Evolutionary conservation across 768 basidiomycete species (phyloP).

Genomic region (Coprinopsis cinerea): DNA sequence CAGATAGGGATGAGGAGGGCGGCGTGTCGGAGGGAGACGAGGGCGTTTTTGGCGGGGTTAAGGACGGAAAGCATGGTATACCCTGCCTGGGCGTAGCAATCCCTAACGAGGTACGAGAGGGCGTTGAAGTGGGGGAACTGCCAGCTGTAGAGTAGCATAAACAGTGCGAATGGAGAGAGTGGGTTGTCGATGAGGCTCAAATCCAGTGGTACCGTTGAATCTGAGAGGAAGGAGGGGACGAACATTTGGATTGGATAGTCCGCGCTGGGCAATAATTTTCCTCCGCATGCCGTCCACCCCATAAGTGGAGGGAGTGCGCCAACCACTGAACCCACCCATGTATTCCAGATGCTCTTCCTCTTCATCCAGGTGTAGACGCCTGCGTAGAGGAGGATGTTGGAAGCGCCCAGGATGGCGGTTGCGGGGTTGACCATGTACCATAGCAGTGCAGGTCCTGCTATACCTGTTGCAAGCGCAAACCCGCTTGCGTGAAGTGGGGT

Average conservation of each 20-base stretch:
- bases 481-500: conserved; percentile 76
- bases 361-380: conserved; percentile 92
- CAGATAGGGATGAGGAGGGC: conserved; percentile 72
- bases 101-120: conserved; percentile 81
- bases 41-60: conserved; percentile 70
- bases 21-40: conserved; percentile 82
- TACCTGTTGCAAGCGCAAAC: conserved; percentile 73
- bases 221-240: conserved; percentile 54
- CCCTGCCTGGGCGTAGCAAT: conserved; percentile 87
- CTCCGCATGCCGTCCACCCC: conserved; percentile 97
- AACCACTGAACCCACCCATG: conserved; percentile 92
- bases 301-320: conserved; percentile 92
- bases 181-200: conserved; percentile 67
- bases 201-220: conserved; percentile 30
- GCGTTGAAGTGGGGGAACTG: conserved; percentile 99
- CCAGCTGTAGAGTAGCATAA: conserved; percentile 89
- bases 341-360: conserved; percentile 74
- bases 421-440: conserved; percentile 81
- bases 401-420: conserved; percentile 75
- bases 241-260: conserved; percentile 53
- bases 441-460: conserved; percentile 72
- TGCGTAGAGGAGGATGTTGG: conserved; percentile 86
- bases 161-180: conserved; percentile 73
- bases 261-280: conserved; percentile 60
- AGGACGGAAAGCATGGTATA: conserved; percentile 90